Evolutionary conservation across 2,329 filamentous ascomycete species (phyloP).

Genomic region (Aspergillus sclerotialis): DNA sequence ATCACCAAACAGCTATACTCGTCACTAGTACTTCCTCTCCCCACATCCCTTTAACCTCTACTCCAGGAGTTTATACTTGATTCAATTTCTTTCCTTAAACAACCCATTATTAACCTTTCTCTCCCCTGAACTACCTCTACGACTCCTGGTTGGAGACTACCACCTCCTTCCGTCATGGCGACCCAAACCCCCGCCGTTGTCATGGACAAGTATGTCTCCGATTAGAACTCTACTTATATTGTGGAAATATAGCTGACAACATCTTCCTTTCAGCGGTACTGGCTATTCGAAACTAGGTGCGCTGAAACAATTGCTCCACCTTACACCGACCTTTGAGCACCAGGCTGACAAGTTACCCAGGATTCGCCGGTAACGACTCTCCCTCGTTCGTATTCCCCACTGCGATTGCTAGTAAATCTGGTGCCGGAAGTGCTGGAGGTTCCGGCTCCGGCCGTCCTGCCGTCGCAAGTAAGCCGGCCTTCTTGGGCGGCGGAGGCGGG

Average conservation of each 20-base stretch:
- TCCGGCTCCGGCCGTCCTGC: constrained; percentile 83
- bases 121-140: no score
- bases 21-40: no score
- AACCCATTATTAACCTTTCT: constrained; percentile 1
- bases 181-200: constrained; percentile 99
- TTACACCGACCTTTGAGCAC: constrained; percentile 7
- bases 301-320: constrained; percentile 20
- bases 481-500: constrained; percentile 84
- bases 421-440: constrained; percentile 58
- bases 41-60: background rate
- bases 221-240: constrained; percentile 10
- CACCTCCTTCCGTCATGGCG: constrained; percentile 58
- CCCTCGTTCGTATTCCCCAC: constrained; percentile 99
- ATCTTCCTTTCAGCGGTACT: constrained; percentile 67
- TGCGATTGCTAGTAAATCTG: constrained; percentile 90
- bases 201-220: constrained; percentile 95
- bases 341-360: constrained; percentile 45
- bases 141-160: background rate
- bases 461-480: constrained; percentile 91
- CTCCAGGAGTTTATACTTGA: background rate
- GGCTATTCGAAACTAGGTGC: constrained; percentile 98
- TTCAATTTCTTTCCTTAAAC: constrained; percentile 1
- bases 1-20: no score
- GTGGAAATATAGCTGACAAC: constrained; percentile 30
- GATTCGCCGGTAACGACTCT: constrained; percentile 98